These are phyloP conservation scores for Aureobasidium lini DNA, from an alignment of 2,329 filamentous ascomycete genomes.

Conservation along the genomic window DNA sequence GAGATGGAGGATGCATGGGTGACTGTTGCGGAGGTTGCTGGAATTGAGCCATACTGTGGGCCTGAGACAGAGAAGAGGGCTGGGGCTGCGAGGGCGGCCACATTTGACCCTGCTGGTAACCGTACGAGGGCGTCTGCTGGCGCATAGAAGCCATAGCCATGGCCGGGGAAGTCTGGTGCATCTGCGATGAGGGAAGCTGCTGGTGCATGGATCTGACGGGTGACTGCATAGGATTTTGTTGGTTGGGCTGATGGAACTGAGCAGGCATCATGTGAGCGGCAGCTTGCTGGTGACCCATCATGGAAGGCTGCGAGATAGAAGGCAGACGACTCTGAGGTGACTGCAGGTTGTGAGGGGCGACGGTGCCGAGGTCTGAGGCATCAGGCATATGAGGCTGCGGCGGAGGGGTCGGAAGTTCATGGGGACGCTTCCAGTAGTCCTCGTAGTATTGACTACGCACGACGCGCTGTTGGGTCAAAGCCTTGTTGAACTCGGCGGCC, in stretches of 20 bases:
- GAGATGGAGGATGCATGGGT: conserved; percentile 43
- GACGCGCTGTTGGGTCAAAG: conserved; percentile 69
- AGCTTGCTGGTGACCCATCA: conserved; percentile 14
- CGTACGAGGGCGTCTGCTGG: conserved; percentile 38
- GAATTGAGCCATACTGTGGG: conserved; percentile 41
- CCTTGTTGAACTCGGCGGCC: conserved; percentile 84
- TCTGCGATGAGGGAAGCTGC: conserved; percentile 44
- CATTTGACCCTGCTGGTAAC: conserved; percentile 41
- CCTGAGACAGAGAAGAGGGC: conserved; percentile 39
- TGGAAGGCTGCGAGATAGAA: conserved; percentile 5
- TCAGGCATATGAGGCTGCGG: conserved; percentile 35
- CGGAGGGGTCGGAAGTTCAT: conserved; percentile 61
- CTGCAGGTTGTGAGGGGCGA: conserved; percentile 38
- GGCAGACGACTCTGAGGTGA: conserved; percentile 32
- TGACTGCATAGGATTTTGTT: conserved; percentile 66
- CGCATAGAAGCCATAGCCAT: conserved; percentile 32
- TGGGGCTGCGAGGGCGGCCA: conserved; percentile 42
- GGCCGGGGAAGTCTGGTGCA: conserved; percentile 60
- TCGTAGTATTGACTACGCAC: conserved; percentile 74
- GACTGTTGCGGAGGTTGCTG: conserved; percentile 37
- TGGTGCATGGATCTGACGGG: conserved; percentile 64
- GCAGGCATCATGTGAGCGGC: conserved; percentile 13
- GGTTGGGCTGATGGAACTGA: conserved; percentile 41
- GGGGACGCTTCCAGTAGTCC: conserved; percentile 72
- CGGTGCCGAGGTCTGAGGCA: conserved; percentile 32